Percentiles rank a stretch among this genome's conserved stretches.
Evolutionary conservation across 2,329 filamentous ascomycete species (phyloP).

Genomic region (Xylaria sp.): DNA sequence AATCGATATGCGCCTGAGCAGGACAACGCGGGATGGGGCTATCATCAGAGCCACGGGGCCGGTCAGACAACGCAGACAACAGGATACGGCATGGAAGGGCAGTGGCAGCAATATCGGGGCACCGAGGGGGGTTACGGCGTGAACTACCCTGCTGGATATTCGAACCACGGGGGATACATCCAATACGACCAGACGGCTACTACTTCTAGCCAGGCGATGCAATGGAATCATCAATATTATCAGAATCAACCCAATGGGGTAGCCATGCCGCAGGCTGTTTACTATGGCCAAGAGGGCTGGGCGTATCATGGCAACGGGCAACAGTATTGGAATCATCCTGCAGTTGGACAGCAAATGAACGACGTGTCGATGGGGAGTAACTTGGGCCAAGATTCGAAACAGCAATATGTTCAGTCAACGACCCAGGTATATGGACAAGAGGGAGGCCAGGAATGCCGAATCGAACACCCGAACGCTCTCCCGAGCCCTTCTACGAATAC

Average conservation of each 20-base stretch:
- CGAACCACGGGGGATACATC: not conserved
- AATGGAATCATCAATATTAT: slow-evolving; percentile 17
- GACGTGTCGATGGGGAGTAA: not conserved
- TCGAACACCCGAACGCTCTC: not conserved
- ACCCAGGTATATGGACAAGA: not conserved
- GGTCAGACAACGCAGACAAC: not conserved
- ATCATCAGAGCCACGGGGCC: not conserved
- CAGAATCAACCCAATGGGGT: slow-evolving; percentile 3
- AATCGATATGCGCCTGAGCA: slow-evolving; percentile 16
- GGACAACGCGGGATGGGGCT: slow-evolving; percentile 11
- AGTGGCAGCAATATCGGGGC: slow-evolving; percentile 16
- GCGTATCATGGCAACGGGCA: slow-evolving; percentile 5
- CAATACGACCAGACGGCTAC: slow-evolving; percentile 1
- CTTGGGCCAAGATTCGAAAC: not conserved
- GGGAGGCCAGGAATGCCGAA: not conserved
- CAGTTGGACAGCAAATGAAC: not conserved
- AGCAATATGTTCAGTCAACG: slow-evolving; percentile 8
- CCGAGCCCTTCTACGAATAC: not conserved
- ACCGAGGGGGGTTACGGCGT: not conserved
- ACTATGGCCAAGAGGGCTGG: slow-evolving; percentile 14
- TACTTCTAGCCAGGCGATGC: not conserved
- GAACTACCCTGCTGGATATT: not conserved
- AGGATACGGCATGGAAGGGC: slow-evolving; percentile 10
- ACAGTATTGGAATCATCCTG: slow-evolving; percentile 24
- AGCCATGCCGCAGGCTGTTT: slow-evolving; percentile 20